Evolutionary conservation across 768 basidiomycete species (phyloP).

Genomic region (Russula brevipes): DNA sequence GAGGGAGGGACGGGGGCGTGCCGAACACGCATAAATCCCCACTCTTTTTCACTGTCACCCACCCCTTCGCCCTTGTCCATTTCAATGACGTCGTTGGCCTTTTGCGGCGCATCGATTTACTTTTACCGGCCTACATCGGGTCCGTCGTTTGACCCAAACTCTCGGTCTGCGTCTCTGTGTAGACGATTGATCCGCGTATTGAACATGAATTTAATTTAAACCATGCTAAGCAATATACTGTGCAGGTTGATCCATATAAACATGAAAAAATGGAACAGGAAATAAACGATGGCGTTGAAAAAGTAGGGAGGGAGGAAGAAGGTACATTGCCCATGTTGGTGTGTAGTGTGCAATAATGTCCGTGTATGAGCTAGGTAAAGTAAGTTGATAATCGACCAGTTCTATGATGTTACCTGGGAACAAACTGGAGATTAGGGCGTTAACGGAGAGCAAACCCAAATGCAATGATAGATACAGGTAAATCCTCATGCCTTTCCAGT

Average conservation of each 20-base stretch:
- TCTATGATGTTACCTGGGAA: neutral
- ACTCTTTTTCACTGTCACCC: neutral
- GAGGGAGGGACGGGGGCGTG: constrained; percentile 11
- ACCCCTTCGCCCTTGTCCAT: constrained; percentile 2
- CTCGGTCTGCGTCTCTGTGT: too few relatives aligned
- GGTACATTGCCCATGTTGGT: constrained; percentile 5
- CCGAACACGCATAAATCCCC: neutral
- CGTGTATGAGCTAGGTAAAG: constrained; percentile 1
- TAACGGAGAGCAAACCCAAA: constrained; percentile 6
- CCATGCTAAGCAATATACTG: constrained; percentile 17
- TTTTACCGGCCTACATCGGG: neutral
- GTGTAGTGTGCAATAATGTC: neutral
- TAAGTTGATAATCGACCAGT: neutral
- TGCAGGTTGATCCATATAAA: constrained; percentile 17
- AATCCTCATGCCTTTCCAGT: constrained; percentile 1
- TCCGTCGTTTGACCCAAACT: too few relatives aligned
- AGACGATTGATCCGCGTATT: constrained; percentile 9
- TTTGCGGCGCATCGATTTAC: neutral
- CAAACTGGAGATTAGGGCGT: constrained; percentile 2
- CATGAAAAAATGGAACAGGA: constrained; percentile 4
- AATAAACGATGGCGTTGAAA: neutral
- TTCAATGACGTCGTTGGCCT: constrained; percentile 15
- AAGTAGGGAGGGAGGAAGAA: neutral
- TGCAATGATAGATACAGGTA: constrained; percentile 5
- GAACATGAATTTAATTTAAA: constrained; percentile 19